phyloP scores from a whole-genome alignment of 129 eudicot genomes.

The Flaveria sonorensis region DNA sequence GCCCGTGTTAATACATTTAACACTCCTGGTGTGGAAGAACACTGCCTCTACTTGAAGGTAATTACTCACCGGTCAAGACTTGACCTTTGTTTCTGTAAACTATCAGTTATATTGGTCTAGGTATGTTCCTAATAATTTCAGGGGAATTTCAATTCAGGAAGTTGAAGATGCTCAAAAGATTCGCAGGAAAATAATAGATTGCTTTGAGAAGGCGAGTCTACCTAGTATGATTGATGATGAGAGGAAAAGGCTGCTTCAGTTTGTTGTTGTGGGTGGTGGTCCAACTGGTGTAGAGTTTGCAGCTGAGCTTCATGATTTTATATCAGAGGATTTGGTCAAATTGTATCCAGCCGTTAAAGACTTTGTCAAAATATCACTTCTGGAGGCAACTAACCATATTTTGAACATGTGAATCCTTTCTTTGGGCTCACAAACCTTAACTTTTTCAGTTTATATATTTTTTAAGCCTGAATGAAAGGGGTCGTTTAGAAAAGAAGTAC shows the following conservation, averaged over 20 bases:
- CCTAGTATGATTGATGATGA: slow-evolving; percentile 78
- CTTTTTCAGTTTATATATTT: no score
- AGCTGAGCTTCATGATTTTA: slow-evolving; percentile 89
- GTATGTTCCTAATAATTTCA: background rate
- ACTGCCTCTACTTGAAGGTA: slow-evolving; percentile 85
- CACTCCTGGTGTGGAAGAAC: slow-evolving; percentile 90
- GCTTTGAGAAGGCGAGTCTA: slow-evolving; percentile 79
- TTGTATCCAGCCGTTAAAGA: slow-evolving; percentile 73
- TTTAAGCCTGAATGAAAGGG: background rate
- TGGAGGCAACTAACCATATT: slow-evolving; percentile 86
- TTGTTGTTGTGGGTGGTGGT: slow-evolving; percentile 94
- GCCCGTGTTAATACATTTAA: slow-evolving; percentile 84
- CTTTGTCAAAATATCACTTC: slow-evolving; percentile 71
- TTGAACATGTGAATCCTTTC: slow-evolving; percentile 61
- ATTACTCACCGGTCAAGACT: slow-evolving; percentile 9
- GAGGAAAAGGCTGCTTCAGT: slow-evolving; percentile 68
- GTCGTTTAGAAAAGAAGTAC: background rate
- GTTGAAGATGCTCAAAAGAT: slow-evolving; percentile 92
- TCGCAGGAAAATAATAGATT: slow-evolving; percentile 69
- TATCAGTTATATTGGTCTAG: background rate
- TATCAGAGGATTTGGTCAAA: slow-evolving; percentile 74
- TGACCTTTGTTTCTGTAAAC: background rate
- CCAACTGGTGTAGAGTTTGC: slow-evolving; percentile 97
- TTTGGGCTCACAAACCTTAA: background rate
- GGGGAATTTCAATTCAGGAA: slow-evolving; percentile 67